phyloP scores from a whole-genome alignment of 192 early-diverging fungal species.

The Backusella mclennaniae region DNA sequence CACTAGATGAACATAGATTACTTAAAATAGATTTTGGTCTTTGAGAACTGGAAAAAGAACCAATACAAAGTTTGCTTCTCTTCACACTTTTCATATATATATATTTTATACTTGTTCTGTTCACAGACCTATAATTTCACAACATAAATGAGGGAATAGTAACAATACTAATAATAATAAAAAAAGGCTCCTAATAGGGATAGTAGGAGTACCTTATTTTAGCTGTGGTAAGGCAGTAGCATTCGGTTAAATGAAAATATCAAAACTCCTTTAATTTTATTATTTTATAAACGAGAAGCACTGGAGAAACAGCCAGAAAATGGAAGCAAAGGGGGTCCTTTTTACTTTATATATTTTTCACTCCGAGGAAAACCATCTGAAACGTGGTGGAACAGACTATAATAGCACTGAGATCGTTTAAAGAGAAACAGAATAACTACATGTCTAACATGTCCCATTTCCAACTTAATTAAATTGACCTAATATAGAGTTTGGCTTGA shows the following conservation, averaged over 20 bases:
- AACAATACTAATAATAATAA: not conserved
- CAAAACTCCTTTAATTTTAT: constrained; percentile 10
- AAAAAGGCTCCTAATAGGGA: not conserved
- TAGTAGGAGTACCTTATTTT: not conserved
- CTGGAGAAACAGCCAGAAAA: not conserved
- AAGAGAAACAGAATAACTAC: not conserved
- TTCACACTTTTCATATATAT: no score
- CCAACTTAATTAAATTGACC: not conserved
- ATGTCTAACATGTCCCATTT: not conserved
- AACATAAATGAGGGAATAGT: not conserved
- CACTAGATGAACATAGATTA: not conserved
- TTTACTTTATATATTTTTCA: constrained; percentile 3
- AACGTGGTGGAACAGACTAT: constrained; percentile 1
- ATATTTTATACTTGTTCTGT: no score
- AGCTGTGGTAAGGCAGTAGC: not conserved
- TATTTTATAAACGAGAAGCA: not conserved
- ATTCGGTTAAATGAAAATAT: constrained; percentile 10
- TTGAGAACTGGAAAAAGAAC: not conserved
- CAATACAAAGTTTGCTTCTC: no score
- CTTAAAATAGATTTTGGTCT: not conserved
- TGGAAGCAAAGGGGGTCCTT: not conserved
- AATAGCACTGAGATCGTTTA: not conserved
- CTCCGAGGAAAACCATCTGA: not conserved
- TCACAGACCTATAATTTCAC: not conserved
- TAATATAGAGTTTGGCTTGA: not conserved